A percentile compares a stretch with the other conserved stretches of the same genome.
These are phyloP conservation scores for Colletotrichum sansevieriae DNA, from an alignment of 2,329 filamentous ascomycete genomes.

Conservation along the genomic window DNA sequence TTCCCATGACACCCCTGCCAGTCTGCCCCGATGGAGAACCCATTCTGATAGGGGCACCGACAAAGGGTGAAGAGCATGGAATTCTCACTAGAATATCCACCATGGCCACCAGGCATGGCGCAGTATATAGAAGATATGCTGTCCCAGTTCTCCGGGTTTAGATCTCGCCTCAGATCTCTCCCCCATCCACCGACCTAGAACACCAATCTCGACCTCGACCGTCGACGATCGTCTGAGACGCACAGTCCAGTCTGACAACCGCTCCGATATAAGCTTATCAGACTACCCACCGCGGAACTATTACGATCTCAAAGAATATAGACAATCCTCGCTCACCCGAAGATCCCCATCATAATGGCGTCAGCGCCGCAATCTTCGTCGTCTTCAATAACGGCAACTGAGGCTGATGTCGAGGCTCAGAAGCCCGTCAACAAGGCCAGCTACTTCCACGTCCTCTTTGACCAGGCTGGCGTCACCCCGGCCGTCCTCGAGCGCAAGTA, in stretches of 20 bases:
- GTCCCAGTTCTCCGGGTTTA: conserved; percentile 29
- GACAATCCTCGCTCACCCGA: background rate
- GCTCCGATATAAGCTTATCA: conserved; percentile 23
- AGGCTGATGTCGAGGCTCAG: conserved; percentile 59
- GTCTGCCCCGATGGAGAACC: conserved; percentile 19
- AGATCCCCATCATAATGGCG: conserved; percentile 26
- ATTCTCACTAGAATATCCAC: conserved; percentile 32
- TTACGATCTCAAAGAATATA: background rate
- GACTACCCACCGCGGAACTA: conserved; percentile 1
- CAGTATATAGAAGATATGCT: conserved; percentile 32
- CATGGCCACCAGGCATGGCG: conserved; percentile 12
- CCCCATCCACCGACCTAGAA: conserved; percentile 16
- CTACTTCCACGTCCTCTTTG: conserved; percentile 67
- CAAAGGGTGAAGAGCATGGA: conserved; percentile 38
- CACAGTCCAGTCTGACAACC: conserved; percentile 11
- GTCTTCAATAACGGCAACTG: conserved; percentile 52
- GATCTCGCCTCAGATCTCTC: conserved; percentile 33
- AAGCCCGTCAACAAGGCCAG: conserved; percentile 50
- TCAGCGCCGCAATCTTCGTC: conserved; percentile 45
- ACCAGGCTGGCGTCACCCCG: conserved; percentile 70
- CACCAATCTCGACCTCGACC: background rate
- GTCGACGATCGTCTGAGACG: conserved; percentile 17
- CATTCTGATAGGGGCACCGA: conserved; percentile 32
- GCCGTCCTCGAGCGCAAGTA: conserved; percentile 69
- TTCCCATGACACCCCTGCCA: conserved; percentile 22